Conservation (phyloP, 495 filamentous ascomycete species). For the Cercophora samala region DNA sequence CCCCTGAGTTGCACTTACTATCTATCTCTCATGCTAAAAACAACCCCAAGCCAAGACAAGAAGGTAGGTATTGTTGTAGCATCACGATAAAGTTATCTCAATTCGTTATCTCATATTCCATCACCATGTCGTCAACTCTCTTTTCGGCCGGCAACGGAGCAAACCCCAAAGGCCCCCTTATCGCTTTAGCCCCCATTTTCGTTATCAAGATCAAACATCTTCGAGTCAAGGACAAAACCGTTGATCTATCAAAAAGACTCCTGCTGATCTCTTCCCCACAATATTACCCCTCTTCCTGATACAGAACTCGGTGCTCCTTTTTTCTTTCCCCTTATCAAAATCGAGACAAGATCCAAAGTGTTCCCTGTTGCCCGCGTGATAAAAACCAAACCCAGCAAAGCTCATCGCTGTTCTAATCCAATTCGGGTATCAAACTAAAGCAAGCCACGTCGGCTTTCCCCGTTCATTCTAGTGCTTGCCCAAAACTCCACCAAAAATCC, state of each 20-base stretch:
- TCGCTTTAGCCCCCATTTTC: not conserved
- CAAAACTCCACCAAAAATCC: not conserved
- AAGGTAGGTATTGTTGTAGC: not conserved
- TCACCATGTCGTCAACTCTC: not conserved
- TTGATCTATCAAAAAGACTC: not conserved
- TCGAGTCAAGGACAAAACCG: too few relatives aligned
- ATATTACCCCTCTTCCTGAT: not conserved
- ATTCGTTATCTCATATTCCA: not conserved
- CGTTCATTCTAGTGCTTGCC: not conserved
- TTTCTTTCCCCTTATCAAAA: not conserved
- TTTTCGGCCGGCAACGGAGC: not conserved
- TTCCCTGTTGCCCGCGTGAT: not conserved
- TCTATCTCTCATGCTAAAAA: not conserved
- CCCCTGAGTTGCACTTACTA: not conserved
- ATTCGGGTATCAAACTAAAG: not conserved
- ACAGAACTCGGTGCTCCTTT: not conserved
- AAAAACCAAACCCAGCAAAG: too few relatives aligned
- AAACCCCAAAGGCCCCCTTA: not conserved
- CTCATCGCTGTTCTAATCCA: not conserved
- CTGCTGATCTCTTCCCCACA: not conserved
- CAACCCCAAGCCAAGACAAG: not conserved
- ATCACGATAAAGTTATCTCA: not conserved
- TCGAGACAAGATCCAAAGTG: not conserved
- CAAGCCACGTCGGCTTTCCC: not conserved
- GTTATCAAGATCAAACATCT: not conserved